Evolutionary conservation across 75 land plant genomes (phyloP).

Genomic region (Pinus tabuliformis): DNA sequence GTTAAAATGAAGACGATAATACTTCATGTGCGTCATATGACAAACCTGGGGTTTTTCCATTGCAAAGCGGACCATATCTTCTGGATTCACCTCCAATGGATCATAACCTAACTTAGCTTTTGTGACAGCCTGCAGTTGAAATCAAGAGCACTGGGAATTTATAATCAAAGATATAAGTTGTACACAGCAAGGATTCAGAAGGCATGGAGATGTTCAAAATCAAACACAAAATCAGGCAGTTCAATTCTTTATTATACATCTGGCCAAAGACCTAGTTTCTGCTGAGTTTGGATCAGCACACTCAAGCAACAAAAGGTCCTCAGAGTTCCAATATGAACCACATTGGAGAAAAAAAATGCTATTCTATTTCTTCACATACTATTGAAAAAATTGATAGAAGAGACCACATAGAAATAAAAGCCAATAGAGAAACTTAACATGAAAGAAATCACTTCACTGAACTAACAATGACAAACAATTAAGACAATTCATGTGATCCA

Average conservation of each 20-base stretch:
- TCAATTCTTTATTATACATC: background rate
- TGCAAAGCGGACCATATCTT: slow-evolving; percentile 98
- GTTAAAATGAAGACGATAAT: background rate
- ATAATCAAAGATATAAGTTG: background rate
- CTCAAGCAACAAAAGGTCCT: background rate
- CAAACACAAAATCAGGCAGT: background rate
- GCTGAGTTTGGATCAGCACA: background rate
- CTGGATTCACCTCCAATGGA: slow-evolving; percentile 98
- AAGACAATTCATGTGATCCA: background rate
- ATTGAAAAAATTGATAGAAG: background rate
- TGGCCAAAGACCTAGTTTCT: background rate
- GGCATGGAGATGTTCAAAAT: background rate
- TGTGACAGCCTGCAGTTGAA: slow-evolving; percentile 77
- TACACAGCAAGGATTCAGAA: background rate
- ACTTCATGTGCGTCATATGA: slow-evolving; percentile 5
- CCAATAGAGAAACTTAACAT: background rate
- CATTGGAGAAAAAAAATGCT: background rate
- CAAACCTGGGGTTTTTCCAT: slow-evolving; percentile 90
- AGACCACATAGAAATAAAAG: background rate
- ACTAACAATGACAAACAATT: background rate
- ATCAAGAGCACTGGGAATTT: background rate
- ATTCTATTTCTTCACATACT: background rate
- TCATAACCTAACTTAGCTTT: slow-evolving; percentile 96
- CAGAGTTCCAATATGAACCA: background rate
- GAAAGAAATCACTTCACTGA: background rate